A percentile compares a stretch with the other conserved stretches of the same genome.
These are phyloP conservation scores for Neurospora intermedia DNA, from an alignment of 495 filamentous ascomycete genomes.

Conservation along the genomic window DNA sequence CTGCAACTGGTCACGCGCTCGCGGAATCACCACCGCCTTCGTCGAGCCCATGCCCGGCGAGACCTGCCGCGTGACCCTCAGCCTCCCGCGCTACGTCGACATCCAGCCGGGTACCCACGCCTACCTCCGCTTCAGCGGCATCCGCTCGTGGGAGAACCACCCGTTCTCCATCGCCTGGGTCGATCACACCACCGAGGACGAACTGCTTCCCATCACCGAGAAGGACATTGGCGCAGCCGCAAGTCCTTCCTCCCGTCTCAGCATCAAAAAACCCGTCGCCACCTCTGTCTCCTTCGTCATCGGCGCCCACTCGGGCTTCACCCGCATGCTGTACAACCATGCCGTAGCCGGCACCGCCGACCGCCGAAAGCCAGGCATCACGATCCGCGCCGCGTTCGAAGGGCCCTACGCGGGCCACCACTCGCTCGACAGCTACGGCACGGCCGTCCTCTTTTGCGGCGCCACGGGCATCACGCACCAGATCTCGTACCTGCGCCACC, in stretches of 20 bases:
- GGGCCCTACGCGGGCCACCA: conserved; percentile 82
- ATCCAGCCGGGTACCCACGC: conserved; percentile 79
- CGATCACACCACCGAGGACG: conserved; percentile 28
- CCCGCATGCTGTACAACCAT: conserved; percentile 61
- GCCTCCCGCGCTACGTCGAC: conserved; percentile 62
- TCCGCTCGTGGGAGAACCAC: conserved; percentile 77
- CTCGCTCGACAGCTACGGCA: conserved; percentile 80
- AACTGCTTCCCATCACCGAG: conserved; percentile 19
- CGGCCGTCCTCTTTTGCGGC: conserved; percentile 79
- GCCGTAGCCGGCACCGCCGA: conserved; percentile 11
- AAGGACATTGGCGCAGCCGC: conserved; percentile 9
- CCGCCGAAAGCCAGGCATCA: conserved; percentile 7
- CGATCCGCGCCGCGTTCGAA: conserved; percentile 49
- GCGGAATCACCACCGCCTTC: conserved; percentile 56
- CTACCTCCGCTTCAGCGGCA: conserved; percentile 70
- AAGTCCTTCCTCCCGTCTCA: conserved; percentile 3
- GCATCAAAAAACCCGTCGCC: conserved; percentile 6
- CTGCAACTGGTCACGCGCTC: conserved; percentile 48
- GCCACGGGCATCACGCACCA: conserved; percentile 93
- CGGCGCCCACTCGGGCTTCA: conserved; percentile 79
- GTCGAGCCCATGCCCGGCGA: conserved; percentile 75
- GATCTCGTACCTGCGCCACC: conserved; percentile 73
- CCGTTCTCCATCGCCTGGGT: conserved; percentile 92
- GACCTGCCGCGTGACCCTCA: conserved; percentile 69
- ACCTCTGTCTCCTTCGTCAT: conserved; percentile 57